Evolutionary conservation across 2,329 filamentous ascomycete species (phyloP), one percentile per base, ranked within the genome.

Genomic region (Xylaria hypoxylon): DNA sequence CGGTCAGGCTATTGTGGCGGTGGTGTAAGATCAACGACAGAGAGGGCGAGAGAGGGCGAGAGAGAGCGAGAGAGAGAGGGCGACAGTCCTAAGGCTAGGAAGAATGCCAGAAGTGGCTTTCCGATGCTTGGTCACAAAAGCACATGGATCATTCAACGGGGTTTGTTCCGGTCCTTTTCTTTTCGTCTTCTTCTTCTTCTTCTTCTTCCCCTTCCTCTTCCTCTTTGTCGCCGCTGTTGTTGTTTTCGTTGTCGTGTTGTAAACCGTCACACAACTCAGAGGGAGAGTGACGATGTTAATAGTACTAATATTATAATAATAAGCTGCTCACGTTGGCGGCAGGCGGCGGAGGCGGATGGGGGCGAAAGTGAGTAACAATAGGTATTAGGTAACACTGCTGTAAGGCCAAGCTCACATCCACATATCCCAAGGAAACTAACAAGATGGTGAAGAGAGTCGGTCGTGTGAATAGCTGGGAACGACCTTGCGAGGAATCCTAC

Each of bases 401-500:
- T 45, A 42, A 35, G 38, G 51, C 64, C 60, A 45, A 47, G 52
- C 31, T 45, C 35, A 35, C 56, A 31, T 38, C 50, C 56, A 60
- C 35, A 57, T 17, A 31, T 60, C n/a, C n/a, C 31, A 50, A 15
- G 38, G 53, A 59, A 50, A 24, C 47, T 42, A 63, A 42, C 65
- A 31, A 64, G 56, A 64, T 60, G 56, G 56, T 51, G 50, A 67
- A 59, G 61, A 64, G 59, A 64, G 38, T 40, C 55, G 47, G 44
- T 57, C 33, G 64, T 59, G 48, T 22, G 45, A 56, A 24, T 40
- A 26, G 55, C 47, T 17, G 55, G 63, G 64, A 48, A 60, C 51
- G 52, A 64, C 59, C 50, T 60, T 50, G 67, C 64, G 67, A 68
- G 67, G 67, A 68, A 68, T 57, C 26, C 59, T 63, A 63, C 59